Evolutionary conservation across 2,329 filamentous ascomycete species (phyloP).

Genomic region (Pleomassaria siparia): DNA sequence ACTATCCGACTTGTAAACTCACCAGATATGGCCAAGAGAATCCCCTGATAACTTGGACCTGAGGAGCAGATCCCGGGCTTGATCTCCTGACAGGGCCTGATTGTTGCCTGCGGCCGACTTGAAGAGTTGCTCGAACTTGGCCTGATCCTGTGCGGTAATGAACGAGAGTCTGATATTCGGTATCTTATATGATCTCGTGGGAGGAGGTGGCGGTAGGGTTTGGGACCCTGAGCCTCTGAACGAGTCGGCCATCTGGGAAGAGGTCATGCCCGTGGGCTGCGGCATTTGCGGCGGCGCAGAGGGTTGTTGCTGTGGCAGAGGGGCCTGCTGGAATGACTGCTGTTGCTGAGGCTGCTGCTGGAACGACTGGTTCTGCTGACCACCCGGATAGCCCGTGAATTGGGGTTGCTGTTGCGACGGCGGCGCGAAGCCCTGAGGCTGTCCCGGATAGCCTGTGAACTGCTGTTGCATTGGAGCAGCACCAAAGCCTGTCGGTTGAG

Average conservation of each 20-base stretch:
- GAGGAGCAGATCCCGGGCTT: constrained; percentile 84
- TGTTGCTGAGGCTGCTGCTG: constrained; percentile 54
- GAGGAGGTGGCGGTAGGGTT: constrained; percentile 63
- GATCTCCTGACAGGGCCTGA: constrained; percentile 85
- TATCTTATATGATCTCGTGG: constrained; percentile 71
- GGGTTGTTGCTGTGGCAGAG: constrained; percentile 58
- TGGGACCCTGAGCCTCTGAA: constrained; percentile 49
- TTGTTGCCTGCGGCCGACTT: constrained; percentile 87
- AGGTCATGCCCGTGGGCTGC: constrained; percentile 63
- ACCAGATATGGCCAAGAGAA: constrained; percentile 92
- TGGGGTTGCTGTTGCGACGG: constrained; percentile 44
- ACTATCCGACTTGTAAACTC: constrained; percentile 27
- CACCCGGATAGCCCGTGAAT: constrained; percentile 53
- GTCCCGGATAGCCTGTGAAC: constrained; percentile 52
- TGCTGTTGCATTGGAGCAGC: constrained; percentile 54
- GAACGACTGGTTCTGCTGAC: constrained; percentile 47
- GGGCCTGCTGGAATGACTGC: constrained; percentile 42
- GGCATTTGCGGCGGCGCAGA: constrained; percentile 49
- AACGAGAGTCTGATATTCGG: constrained; percentile 94
- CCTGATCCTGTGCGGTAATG: constrained; percentile 90
- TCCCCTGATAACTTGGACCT: constrained; percentile 86
- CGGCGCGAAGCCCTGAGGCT: constrained; percentile 50
- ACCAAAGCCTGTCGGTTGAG: constrained; percentile 58
- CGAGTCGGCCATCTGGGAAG: constrained; percentile 64
- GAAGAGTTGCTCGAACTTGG: constrained; percentile 97